These are phyloP conservation scores for Stylonectria norvegica DNA, from an alignment of 2,329 filamentous ascomycete genomes.

Conservation along the genomic window DNA sequence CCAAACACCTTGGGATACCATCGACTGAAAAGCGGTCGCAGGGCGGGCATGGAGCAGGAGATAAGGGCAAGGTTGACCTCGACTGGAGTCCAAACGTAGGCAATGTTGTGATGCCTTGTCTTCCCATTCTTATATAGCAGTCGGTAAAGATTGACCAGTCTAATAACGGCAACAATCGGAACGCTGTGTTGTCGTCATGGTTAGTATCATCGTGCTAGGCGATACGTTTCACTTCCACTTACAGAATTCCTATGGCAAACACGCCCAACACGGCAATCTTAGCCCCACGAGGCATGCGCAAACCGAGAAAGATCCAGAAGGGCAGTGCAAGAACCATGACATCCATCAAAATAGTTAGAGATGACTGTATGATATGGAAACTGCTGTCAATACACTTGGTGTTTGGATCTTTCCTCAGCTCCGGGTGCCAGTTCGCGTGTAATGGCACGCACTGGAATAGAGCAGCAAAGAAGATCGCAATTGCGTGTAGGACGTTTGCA, in stretches of 20 bases:
- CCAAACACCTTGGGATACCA: conserved; percentile 32
- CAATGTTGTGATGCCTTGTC: conserved; percentile 30
- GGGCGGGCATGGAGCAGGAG: conserved; percentile 33
- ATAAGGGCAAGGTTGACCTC: conserved; percentile 37
- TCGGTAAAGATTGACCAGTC: conserved; percentile 28
- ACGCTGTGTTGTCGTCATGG: conserved; percentile 21
- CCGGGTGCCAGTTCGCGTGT: conserved; percentile 30
- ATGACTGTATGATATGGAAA: conserved; percentile 34
- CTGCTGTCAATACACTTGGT: conserved; percentile 33
- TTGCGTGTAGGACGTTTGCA: conserved; percentile 31
- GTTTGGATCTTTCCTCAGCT: conserved; percentile 16
- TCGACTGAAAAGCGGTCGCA: conserved; percentile 32
- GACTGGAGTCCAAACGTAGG: conserved; percentile 33
- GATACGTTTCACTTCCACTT: conserved; percentile 12
- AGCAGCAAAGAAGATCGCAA: conserved; percentile 36
- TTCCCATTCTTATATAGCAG: conserved; percentile 19
- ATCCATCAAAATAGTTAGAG: conserved; percentile 41
- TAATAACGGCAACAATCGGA: conserved; percentile 31
- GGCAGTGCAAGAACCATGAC: conserved; percentile 38
- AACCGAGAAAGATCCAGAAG: conserved; percentile 37
- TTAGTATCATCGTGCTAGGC: neutral
- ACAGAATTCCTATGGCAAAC: conserved; percentile 37
- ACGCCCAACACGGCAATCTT: conserved; percentile 39
- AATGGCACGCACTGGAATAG: conserved; percentile 41
- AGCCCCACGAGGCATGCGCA: conserved; percentile 36